Base-by-base conservation (phyloP, 176 grass and related monocot genomes). In the Musa itinerans region DNA sequence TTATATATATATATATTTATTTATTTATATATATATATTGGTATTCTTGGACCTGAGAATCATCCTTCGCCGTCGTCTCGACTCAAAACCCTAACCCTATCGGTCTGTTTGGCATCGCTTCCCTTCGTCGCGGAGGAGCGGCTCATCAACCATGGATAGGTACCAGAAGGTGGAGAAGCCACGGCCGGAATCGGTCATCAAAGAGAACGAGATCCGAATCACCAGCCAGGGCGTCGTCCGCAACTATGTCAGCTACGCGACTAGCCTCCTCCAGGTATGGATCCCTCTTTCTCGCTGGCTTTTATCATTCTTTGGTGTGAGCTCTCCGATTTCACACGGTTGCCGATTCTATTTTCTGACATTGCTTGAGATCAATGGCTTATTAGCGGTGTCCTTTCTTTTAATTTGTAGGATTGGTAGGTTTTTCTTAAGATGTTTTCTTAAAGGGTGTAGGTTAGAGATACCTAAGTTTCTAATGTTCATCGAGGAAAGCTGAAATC, bases 201-300 rank as follows among this genome's bases (percentile, higher is more conserved):
- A 77, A 24, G 92, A 96, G 83, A 96, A 96, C 87, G 92, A 96
- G 89, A 89, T 96, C 78, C 85, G 92, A 84, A 96, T 96, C 23
- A 83, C 82, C 22, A 52, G 68, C 2, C 75, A 78, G 66, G 82
- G 82, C 8, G 49, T 83, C 68, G 78, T 83, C 68, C 82, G 82
- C 5, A 83, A 78, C 75, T 83, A 83, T 83, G 76, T 83, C 27
- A 78, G 78, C 82, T 83, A 83, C 15, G 82, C 82, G 13, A 78
- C 61, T 13, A 78, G 11, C 68, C 82, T 83, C 26, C 81, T 83
- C 52, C 81, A 82, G 80, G 80, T 77, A 54, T 53, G 50, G 29
- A 21, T 24, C 34, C 34, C 79, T 19, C 49, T 15, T 17, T 63
- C 52, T 65, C 24, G 55, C 10, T 43, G 34, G 34, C 3, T 43